Evolutionary conservation across 345 rosid genomes (phyloP).

Genomic region (Hibiscus tridactylites): DNA sequence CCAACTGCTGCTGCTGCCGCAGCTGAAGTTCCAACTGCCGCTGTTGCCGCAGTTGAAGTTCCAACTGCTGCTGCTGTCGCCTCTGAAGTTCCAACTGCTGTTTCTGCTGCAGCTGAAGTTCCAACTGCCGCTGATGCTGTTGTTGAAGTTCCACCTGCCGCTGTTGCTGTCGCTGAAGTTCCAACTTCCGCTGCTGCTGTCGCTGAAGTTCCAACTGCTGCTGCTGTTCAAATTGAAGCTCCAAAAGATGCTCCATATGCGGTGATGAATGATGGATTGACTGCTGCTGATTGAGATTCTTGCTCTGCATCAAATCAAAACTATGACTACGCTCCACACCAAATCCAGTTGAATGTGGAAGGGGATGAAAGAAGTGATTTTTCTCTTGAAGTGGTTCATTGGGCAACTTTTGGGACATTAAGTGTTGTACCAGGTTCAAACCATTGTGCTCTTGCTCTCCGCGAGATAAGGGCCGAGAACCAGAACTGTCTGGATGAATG

Average conservation of each 20-base stretch:
- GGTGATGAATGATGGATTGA: constrained; percentile 18
- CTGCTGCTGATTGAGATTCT: constrained; percentile 14
- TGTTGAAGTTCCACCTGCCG: constrained; percentile 1
- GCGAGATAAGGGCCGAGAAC: constrained; percentile 27
- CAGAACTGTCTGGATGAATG: constrained; percentile 21
- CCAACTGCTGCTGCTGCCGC: neutral
- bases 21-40: constrained; percentile 4
- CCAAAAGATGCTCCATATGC: constrained; percentile 27
- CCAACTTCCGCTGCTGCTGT: constrained; percentile 7
- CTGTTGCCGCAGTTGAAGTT: constrained; percentile 7
- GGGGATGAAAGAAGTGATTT: constrained; percentile 16
- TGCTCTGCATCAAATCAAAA: constrained; percentile 16
- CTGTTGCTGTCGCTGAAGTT: constrained; percentile 17
- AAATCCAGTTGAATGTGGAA: constrained; percentile 19
- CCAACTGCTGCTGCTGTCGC: constrained; percentile 11
- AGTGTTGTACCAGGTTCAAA: constrained; percentile 29
- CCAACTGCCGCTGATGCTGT: constrained; percentile 8
- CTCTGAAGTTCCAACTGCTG: constrained; percentile 21
- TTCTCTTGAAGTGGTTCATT: constrained; percentile 32
- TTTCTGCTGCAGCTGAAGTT: constrained; percentile 18
- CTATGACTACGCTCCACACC: constrained; percentile 21
- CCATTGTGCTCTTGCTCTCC: constrained; percentile 26
- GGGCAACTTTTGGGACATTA: constrained; percentile 27
- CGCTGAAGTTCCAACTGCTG: constrained; percentile 27
- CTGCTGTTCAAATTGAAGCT: constrained; percentile 19